phyloP scores from a whole-genome alignment of 78 protist species.

The Dictyostelium purpureum region DNA sequence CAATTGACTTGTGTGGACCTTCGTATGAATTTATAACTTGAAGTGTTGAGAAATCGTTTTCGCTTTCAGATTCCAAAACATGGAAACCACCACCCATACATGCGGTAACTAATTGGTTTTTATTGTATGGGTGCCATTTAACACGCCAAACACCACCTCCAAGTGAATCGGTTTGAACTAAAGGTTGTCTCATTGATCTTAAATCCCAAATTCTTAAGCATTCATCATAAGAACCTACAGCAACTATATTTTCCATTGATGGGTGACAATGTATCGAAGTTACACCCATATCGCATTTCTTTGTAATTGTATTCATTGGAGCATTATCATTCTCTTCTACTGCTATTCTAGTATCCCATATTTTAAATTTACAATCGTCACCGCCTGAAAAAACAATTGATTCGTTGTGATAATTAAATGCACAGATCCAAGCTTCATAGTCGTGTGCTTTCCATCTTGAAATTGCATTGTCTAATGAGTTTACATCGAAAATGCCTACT shows the following conservation, averaged over 20 bases:
- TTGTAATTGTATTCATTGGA: not conserved
- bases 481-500: not conserved
- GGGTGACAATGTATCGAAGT: constrained; percentile 79
- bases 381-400: constrained; percentile 74
- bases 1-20: constrained; percentile 58
- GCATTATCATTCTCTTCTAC: not conserved
- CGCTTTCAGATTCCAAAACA: not conserved
- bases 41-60: not conserved
- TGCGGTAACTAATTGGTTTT: constrained; percentile 54
- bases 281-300: constrained; percentile 78
- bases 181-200: constrained; percentile 30
- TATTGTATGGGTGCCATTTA: constrained; percentile 72
- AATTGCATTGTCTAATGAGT: not conserved
- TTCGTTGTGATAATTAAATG: constrained; percentile 70
- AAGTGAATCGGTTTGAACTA: not conserved
- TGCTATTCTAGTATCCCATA: constrained; percentile 63
- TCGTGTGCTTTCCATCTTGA: constrained; percentile 81
- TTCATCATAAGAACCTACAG: constrained; percentile 85
- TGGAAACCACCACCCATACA: constrained; percentile 87
- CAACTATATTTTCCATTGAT: constrained; percentile 43
- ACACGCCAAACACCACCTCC: constrained; percentile 89
- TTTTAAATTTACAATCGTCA: constrained; percentile 81
- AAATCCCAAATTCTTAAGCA: constrained; percentile 73
- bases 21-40: not conserved
- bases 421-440: constrained; percentile 86